phyloP scores from a whole-genome alignment of 2,329 filamentous ascomycete species.

The Sarocladium kiliense region DNA sequence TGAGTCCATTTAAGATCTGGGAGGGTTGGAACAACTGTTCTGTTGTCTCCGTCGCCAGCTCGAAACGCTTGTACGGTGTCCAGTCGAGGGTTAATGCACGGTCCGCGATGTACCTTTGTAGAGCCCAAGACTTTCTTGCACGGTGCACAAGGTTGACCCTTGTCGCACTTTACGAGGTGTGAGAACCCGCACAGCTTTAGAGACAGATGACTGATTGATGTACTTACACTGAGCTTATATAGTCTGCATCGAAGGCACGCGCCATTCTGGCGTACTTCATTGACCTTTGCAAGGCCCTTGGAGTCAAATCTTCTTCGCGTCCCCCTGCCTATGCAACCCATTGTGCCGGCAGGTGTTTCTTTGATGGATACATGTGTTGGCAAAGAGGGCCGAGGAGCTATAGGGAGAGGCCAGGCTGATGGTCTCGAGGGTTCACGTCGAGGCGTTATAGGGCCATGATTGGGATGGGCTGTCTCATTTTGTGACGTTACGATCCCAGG shows the following conservation, averaged over 20 bases:
- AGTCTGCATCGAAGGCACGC: not conserved
- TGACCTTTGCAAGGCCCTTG: not conserved
- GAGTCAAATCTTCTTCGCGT: not conserved
- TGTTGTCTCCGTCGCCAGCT: slow-evolving; percentile 1
- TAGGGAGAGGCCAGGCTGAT: not conserved
- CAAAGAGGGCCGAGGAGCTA: not conserved
- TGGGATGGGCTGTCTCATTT: not conserved
- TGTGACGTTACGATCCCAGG: not conserved
- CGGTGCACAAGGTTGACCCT: not conserved
- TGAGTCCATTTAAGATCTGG: not conserved
- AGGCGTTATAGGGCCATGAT: not conserved
- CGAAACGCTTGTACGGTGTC: not conserved
- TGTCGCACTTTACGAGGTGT: not conserved
- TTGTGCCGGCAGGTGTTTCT: not conserved
- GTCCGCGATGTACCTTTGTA: not conserved
- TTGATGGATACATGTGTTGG: not conserved
- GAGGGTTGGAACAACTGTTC: not conserved
- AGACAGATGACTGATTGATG: not conserved
- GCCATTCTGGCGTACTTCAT: not conserved
- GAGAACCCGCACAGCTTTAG: not conserved
- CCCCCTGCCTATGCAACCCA: not conserved
- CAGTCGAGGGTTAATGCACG: not conserved
- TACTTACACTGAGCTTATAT: not conserved
- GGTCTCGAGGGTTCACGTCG: not conserved
- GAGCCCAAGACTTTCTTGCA: not conserved